Base-by-base conservation (phyloP, 2,329 filamentous ascomycete genomes). In the Arthroderma sp. region DNA sequence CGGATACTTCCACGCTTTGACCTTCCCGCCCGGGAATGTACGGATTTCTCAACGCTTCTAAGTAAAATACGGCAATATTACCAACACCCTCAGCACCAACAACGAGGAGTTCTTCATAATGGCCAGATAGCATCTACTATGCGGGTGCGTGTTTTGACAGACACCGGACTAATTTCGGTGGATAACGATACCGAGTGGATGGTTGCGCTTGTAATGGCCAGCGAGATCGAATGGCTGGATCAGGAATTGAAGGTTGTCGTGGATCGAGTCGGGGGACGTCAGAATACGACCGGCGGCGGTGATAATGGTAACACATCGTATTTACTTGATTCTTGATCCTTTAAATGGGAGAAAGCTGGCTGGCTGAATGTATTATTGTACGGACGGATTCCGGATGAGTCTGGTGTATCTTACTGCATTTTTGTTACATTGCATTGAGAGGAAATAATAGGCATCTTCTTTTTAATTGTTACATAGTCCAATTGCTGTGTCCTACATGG, bases 211-310 rank as follows among this genome's bases (percentile, higher is more conserved):
- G 51, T 67, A 30, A 61, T 63, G 4, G 62, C 62, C 7, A 60
- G 61, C 11, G 63, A 61, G 7, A 61, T 67, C 2, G 67, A 69
- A 29, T 70, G 67, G 67, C 68, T 70, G 65, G 67, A 69, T 47
- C 60, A 60, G 4, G 60, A 67, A 36, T 48, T 70, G 46, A 63
- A 59, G 42, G 60, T 70, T 44, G 50, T 70, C 29, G 53, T 69
- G 29, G 65, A 68, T 36, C 40, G 63, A 34, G 57, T 54, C 30
- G 50, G 45, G 15, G 34, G 33, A 6, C 29, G 22, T 40, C 29
- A n/a, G n/a, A n/a, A n/a, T n/a, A n/a, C n/a, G n/a, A 29, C 4
- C 29, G 41, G 8, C 11, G 11, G 11, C 29, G 41, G 29, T 33
- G 29, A 15, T 44, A 28, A 7, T 34, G 30, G 6, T 22, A 42